Evolutionary conservation across 1,284 basidiomycete species (phyloP).

Genomic region (Sanghuangporus sanghuang): DNA sequence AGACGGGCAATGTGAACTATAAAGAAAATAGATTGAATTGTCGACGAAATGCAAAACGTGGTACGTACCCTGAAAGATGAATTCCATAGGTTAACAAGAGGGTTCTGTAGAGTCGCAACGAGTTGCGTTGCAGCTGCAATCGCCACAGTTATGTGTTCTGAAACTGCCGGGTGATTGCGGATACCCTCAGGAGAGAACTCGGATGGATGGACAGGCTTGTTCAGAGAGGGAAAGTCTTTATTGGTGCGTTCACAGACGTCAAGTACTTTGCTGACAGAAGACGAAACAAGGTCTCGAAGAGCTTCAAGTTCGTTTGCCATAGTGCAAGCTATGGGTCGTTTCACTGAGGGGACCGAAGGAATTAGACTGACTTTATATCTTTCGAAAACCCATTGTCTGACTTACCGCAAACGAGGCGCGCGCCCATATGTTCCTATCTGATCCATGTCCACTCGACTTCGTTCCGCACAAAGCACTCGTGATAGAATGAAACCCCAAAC

Average conservation of each 20-base stretch:
- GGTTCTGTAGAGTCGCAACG: constrained; percentile 30
- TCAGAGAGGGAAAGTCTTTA: constrained; percentile 4
- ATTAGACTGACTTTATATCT: too few species aligned
- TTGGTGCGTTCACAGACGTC: constrained; percentile 5
- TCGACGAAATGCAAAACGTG: not conserved
- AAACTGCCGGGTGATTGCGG: constrained; percentile 23
- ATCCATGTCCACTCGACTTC: too few species aligned
- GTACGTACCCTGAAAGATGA: constrained; percentile 5
- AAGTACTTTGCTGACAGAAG: constrained; percentile 5
- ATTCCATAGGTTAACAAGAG: constrained; percentile 18
- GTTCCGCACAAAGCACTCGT: too few species aligned
- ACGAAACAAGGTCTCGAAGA: constrained; percentile 9
- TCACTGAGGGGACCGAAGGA: too few species aligned
- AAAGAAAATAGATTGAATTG: not conserved
- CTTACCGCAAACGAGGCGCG: too few species aligned
- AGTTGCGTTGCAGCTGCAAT: constrained; percentile 36
- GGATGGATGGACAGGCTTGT: constrained; percentile 5
- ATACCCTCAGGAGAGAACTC: constrained; percentile 13
- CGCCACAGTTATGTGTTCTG: constrained; percentile 30
- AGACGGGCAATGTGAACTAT: constrained; percentile 20
- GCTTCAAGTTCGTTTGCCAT: constrained; percentile 8
- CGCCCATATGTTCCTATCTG: too few species aligned
- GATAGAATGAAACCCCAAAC: too few species aligned
- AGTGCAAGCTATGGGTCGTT: too few species aligned
- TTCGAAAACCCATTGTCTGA: too few species aligned